Evolutionary conservation across 1,284 basidiomycete species (phyloP), one percentile per base, ranked within the genome.

Genomic region (Sparassis latifolia): DNA sequence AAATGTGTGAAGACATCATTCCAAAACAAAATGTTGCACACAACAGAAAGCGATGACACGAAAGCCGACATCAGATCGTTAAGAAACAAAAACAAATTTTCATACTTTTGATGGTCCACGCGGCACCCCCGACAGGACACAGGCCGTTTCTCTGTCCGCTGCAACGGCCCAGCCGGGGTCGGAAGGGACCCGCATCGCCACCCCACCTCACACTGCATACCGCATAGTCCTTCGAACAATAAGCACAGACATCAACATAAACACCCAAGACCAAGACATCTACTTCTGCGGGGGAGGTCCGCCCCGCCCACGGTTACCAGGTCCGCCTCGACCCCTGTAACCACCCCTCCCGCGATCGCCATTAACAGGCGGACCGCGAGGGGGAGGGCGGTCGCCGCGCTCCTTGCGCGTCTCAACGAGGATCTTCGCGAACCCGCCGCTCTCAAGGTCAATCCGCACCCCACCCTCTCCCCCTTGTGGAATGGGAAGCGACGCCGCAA

Each of bases 361-460:
- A 47, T 65, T 67, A 10, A 66, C 60, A 4, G 70, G 65, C 5
- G 62, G 61, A 27, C 67, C 66, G 42, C 66, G 65, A 33, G 62
- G 65, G 48, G 70, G 69, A 4, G 82, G 83, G 47, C 91, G 73
- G 43, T 94, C 91, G 42, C 80, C 80, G 45, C 89, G 79, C 72
- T 95, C 93, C 75, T 92, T 95, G 68, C 90, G 80, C 50, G 88
- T 91, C 77, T 97, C 93, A 42, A 97, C 82, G 53, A 74, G 76
- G 53, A 97, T 83, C 52, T 81, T 76, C 46, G 81, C 72, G 45
- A 73, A 75, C 2, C 73, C 72, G 20, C 56, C 69, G 3, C 77
- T 80, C 9, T 76, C 78, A 10, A 76, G 71, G 47, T 86, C 86
- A 44, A 95, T 72, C 62, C 80, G 82, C 52, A 97, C 78, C n/a